These are phyloP conservation scores for Limnanthes douglasii DNA, from an alignment of 345 rosid genomes.

Conservation along the genomic window DNA sequence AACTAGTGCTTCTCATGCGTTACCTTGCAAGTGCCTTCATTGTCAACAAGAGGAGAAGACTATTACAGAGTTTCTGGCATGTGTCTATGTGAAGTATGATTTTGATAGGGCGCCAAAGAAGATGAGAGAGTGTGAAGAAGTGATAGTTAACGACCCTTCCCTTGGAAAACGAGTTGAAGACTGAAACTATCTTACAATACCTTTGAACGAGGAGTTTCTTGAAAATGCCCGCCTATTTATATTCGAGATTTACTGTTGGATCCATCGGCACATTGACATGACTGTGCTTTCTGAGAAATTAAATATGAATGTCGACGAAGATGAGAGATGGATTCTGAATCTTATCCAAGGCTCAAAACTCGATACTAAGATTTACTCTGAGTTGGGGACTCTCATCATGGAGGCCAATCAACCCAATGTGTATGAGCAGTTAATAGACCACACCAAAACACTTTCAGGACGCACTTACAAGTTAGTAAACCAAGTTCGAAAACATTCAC, in stretches of 20 bases:
- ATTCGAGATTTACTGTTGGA: slow-evolving; percentile 91
- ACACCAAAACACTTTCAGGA: slow-evolving; percentile 73
- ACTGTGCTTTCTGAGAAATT: slow-evolving; percentile 86
- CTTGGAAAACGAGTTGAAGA: slow-evolving; percentile 91
- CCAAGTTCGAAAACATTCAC: slow-evolving; percentile 71
- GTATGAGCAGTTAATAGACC: slow-evolving; percentile 96
- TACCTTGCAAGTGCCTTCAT: slow-evolving; percentile 94
- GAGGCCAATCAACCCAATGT: slow-evolving; percentile 75
- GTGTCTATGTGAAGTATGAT: slow-evolving; percentile 85
- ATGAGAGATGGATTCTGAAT: slow-evolving; percentile 95
- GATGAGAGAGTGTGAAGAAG: slow-evolving; percentile 97
- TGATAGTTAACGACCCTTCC: slow-evolving; percentile 90
- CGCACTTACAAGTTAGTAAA: slow-evolving; percentile 78
- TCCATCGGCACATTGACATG: slow-evolving; percentile 92
- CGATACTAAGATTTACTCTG: slow-evolving; percentile 85
- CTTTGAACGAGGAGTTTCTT: slow-evolving; percentile 85
- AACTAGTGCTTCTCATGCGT: slow-evolving; percentile 94
- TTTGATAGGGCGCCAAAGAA: slow-evolving; percentile 96
- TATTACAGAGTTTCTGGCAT: slow-evolving; percentile 85
- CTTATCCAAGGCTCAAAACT: slow-evolving; percentile 94
- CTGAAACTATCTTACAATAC: slow-evolving; percentile 59
- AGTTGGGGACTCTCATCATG: slow-evolving; percentile 73
- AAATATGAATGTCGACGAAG: slow-evolving; percentile 84
- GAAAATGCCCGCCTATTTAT: slow-evolving; percentile 95
- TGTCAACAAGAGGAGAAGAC: slow-evolving; percentile 92